These are phyloP conservation scores for Aspergillus homomorphus DNA, from an alignment of 495 filamentous ascomycete species.

Conservation along the genomic window DNA sequence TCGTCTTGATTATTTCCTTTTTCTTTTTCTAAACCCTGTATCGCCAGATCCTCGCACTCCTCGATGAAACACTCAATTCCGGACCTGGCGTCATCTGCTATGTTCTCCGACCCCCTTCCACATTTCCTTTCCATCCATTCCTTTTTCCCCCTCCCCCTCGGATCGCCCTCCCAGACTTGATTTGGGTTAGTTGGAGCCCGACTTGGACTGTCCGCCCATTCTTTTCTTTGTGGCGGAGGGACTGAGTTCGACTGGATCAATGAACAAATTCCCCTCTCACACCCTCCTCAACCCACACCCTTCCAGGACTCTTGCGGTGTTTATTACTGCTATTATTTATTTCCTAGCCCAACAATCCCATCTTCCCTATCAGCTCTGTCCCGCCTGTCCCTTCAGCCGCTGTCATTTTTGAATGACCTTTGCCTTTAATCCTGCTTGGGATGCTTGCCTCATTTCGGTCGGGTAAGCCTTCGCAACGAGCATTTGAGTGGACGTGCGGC, in stretches of 20 bases:
- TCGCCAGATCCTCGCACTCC: background rate
- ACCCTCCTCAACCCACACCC: no score
- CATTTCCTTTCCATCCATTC: slow-evolving; percentile 16
- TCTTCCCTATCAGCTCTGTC: background rate
- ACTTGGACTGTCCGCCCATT: slow-evolving; percentile 2
- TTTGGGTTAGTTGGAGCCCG: background rate
- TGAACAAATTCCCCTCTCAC: background rate
- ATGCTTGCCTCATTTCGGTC: background rate
- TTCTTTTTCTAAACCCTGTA: background rate
- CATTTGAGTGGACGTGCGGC: background rate
- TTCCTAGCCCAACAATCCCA: background rate
- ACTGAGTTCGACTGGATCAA: background rate
- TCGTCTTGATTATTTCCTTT: background rate
- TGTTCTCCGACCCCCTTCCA: slow-evolving; percentile 21
- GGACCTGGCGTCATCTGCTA: slow-evolving; percentile 23
- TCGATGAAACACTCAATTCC: slow-evolving; percentile 1
- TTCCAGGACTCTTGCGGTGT: background rate
- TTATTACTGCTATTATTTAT: background rate
- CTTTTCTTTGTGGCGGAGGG: background rate
- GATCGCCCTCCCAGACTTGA: background rate
- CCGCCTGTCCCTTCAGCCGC: background rate
- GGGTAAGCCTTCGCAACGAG: background rate
- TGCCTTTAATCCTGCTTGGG: background rate
- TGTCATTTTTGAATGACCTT: background rate
- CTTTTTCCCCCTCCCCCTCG: slow-evolving; percentile 3